phyloP scores from a whole-genome alignment of 2,329 filamentous ascomycete genomes.

The Aureobasidium sp. region DNA sequence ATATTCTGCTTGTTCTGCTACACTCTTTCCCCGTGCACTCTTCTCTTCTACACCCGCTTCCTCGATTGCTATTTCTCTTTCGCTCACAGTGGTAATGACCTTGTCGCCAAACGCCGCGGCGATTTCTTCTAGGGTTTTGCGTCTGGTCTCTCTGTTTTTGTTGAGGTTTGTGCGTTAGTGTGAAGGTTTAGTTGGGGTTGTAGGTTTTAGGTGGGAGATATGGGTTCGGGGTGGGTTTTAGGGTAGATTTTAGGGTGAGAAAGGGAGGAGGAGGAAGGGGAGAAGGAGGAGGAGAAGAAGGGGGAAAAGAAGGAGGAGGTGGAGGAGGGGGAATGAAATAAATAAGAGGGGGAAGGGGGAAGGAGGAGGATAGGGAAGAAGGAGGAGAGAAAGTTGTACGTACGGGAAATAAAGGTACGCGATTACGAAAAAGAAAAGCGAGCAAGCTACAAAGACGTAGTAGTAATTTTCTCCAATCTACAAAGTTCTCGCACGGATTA shows the following conservation, averaged over 20 bases:
- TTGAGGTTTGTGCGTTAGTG: too few species aligned
- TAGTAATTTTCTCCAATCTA: constrained; percentile 53
- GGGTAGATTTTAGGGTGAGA: too few species aligned
- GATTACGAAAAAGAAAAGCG: constrained; percentile 41
- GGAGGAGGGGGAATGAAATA: too few species aligned
- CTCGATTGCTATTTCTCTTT: constrained; percentile 19
- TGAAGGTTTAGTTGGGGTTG: too few species aligned
- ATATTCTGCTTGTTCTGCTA: constrained; percentile 3
- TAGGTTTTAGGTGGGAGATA: too few species aligned
- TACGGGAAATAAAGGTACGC: constrained; percentile 49
- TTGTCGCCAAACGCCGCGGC: constrained; percentile 26
- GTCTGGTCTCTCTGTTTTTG: constrained; percentile 19
- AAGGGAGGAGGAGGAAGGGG: background rate
- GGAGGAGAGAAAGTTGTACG: too few species aligned
- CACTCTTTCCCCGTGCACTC: constrained; percentile 17
- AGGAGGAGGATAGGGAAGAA: too few species aligned
- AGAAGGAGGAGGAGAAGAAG: too few species aligned
- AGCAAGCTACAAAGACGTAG: constrained; percentile 49
- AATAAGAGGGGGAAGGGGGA: background rate
- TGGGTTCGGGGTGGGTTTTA: too few species aligned
- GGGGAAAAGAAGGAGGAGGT: too few species aligned
- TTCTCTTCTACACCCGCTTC: constrained; percentile 19
- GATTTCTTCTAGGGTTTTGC: constrained; percentile 26
- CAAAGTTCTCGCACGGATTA: too few species aligned
- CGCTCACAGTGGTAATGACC: constrained; percentile 22